Conservation (phyloP, 352 stramenopile genomes). For the Phytophthora tubulina region DNA sequence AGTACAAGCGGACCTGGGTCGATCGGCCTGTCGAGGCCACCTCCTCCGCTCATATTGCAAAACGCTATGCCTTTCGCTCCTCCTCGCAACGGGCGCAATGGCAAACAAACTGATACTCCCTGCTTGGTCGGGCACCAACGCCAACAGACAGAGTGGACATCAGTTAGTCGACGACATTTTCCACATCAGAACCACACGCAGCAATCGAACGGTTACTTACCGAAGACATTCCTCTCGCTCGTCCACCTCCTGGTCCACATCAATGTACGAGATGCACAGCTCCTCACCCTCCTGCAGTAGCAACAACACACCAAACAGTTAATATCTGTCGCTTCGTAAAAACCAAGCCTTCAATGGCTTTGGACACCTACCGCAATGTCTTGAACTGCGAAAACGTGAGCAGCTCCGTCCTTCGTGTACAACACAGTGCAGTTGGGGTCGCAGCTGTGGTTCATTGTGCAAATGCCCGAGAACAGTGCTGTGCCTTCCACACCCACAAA, state of each 20-base stretch:
- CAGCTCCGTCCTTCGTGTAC: constrained; percentile 85
- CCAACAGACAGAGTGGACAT: constrained; percentile 22
- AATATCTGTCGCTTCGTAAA: neutral
- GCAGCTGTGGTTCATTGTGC: constrained; percentile 98
- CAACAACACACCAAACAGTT: constrained; percentile 5
- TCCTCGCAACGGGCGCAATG: constrained; percentile 71
- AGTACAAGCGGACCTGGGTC: constrained; percentile 10
- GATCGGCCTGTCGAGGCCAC: constrained; percentile 7
- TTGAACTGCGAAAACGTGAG: constrained; percentile 78
- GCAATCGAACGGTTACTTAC: constrained; percentile 39
- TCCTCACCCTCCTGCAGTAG: constrained; percentile 85
- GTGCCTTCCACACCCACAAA: constrained; percentile 96
- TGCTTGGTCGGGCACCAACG: constrained; percentile 37
- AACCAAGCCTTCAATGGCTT: neutral
- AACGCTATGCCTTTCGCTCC: constrained; percentile 62
- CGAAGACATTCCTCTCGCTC: constrained; percentile 84
- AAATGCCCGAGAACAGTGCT: constrained; percentile 92
- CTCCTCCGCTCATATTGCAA: constrained; percentile 17
- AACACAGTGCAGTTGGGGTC: constrained; percentile 92
- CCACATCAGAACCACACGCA: neutral
- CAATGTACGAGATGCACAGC: constrained; percentile 97
- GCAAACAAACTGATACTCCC: constrained; percentile 87
- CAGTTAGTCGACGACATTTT: constrained; percentile 19
- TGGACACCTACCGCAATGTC: constrained; percentile 62
- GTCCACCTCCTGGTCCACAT: constrained; percentile 81